Evolutionary conservation across 2,329 filamentous ascomycete species (phyloP), one percentile per base, ranked within the genome.

Genomic region (Tolypocladium tundrense): DNA sequence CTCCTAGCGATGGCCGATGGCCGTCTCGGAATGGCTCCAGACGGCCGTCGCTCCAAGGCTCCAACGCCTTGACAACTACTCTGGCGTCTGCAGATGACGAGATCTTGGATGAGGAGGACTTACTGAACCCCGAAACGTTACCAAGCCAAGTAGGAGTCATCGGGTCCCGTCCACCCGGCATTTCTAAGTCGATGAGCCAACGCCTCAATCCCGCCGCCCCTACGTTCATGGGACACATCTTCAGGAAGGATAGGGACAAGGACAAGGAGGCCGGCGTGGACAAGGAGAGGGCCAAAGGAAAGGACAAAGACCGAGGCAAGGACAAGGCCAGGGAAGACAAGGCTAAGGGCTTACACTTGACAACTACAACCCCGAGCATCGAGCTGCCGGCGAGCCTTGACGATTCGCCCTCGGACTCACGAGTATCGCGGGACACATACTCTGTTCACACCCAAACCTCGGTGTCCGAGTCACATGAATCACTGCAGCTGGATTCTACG

Each of bases 131-230:
- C 0, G 75, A 80, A 60, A 74, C 75, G 4, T 78, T 79, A 14
- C 79, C 81, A 7, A 82, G 80, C 57, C 79, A 85, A 51, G 80
- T 87, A 2, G 84, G 85, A 27, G 81, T 87, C 1, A 97, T 97
- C 63, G 93, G 93, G 31, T 95, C 90, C 53, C 85, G 87, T 3
- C 90, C 88, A 2, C 74, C 75, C 5, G 70, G 68, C 8, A 62
- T 69, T 8, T 64, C 73, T 43, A 77, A 70, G 19, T 70, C 68
- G 70, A 81, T 66, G 76, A 86, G 68, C 71, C 85, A 70, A 74
- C 86, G 72, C 66, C 79, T 97, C 35, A 97, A 99, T 66, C 94
- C 94, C 9, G 84, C 90, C 8, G 94, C 93, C 0, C 92, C 92
- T 10, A 90, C 88, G 1, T 97, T 97, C 69, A 93, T 88, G 72